These are phyloP conservation scores for Oryza meridionalis DNA, from an alignment of 176 grass and related monocot species.

Conservation along the genomic window DNA sequence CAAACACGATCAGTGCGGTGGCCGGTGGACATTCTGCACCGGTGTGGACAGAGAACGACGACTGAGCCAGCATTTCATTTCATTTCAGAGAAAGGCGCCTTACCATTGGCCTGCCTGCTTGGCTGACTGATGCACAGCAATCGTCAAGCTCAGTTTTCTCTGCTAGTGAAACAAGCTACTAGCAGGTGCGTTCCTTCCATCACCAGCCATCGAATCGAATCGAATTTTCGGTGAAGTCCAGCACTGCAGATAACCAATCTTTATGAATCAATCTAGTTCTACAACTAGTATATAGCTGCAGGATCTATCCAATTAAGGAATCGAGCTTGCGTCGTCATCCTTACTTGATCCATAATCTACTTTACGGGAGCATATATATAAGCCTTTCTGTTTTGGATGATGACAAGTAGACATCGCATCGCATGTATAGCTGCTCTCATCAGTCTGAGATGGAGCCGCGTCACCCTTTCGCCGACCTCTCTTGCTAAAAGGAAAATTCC, in stretches of 20 bases:
- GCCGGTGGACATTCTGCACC: too few relatives aligned
- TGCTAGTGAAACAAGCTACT: too few relatives aligned
- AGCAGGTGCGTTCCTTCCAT: not conserved
- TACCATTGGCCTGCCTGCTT: too few relatives aligned
- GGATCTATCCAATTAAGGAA: not conserved
- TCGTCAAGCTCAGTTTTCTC: too few relatives aligned
- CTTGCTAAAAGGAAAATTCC: not conserved
- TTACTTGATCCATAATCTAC: not conserved
- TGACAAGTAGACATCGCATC: too few relatives aligned
- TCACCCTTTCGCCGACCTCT: not conserved
- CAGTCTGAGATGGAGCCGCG: not conserved
- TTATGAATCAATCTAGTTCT: not conserved
- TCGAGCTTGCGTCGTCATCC: not conserved
- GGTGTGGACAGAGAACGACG: too few relatives aligned
- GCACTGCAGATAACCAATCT: slow-evolving; percentile 4
- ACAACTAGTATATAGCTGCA: not conserved
- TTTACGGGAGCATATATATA: not conserved
- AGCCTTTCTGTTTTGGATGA: not conserved
- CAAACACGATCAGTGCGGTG: too few relatives aligned
- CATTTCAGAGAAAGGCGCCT: too few relatives aligned
- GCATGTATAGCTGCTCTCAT: not conserved
- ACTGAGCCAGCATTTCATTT: too few relatives aligned
- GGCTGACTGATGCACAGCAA: too few relatives aligned
- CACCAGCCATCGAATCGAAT: too few relatives aligned
- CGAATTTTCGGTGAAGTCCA: not conserved